Percentiles rank a stretch among this genome's conserved stretches.
Evolutionary conservation across 73 alveolate species (phyloP).

Genomic region (Stentor coeruleus): DNA sequence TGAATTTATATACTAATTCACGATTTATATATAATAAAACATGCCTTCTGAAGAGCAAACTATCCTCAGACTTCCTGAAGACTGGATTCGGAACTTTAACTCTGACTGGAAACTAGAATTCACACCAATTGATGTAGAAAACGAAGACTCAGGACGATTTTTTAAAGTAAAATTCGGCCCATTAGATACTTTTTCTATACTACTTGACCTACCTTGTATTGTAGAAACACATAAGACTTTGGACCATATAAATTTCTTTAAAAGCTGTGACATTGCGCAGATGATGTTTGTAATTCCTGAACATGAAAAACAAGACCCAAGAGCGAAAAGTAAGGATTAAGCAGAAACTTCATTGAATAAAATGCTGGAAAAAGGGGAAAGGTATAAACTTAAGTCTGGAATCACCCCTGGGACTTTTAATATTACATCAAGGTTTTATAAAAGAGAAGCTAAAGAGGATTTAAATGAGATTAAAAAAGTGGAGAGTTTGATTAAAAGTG

Average conservation of each 20-base stretch:
- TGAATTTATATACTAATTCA: too few relatives aligned
- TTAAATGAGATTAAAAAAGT: not conserved
- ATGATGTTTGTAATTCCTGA: conserved; percentile 30
- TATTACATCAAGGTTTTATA: conserved; percentile 18
- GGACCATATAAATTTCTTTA: conserved; percentile 31
- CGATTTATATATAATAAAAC: too few relatives aligned
- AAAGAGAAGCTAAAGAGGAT: conserved; percentile 1
- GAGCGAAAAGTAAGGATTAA: conserved; percentile 5
- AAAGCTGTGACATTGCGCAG: conserved; percentile 24
- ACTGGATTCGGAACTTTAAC: not conserved
- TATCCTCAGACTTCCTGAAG: conserved; percentile 2
- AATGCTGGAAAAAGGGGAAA: conserved; percentile 17
- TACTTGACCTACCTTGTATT: conserved; percentile 35
- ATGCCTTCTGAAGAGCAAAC: conserved; percentile 15
- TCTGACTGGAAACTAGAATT: not conserved
- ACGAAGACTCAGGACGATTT: conserved; percentile 10
- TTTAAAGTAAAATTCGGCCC: conserved; percentile 26
- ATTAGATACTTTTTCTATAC: conserved; percentile 3
- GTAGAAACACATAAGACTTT: conserved; percentile 34
- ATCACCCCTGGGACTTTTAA: conserved; percentile 18
- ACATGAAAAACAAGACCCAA: conserved; percentile 29
- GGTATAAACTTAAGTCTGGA: conserved; percentile 14
- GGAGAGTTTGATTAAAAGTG: not conserved
- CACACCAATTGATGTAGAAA: not conserved
- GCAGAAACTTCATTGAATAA: not conserved